phyloP scores from a whole-genome alignment of 208 protist species.

The Wallacemonas sp. region DNA sequence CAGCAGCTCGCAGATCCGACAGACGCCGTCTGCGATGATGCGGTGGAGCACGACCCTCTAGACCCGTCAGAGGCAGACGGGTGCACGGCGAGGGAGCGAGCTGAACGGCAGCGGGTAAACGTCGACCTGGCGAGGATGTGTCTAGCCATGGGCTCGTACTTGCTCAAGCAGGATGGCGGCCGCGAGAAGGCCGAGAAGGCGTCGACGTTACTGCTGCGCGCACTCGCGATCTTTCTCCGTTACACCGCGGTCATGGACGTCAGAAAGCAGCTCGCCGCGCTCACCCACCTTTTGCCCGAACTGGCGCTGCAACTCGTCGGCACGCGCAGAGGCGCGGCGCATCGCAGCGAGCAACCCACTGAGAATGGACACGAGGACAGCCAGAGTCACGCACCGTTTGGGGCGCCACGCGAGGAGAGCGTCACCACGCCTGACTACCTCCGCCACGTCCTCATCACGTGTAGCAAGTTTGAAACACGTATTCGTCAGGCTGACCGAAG shows the following conservation, averaged over 20 bases:
- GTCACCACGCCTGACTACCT: constrained; percentile 23
- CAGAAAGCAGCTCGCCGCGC: constrained; percentile 25
- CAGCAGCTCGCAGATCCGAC: constrained; percentile 11
- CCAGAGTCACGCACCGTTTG: constrained; percentile 1
- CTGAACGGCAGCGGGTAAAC: constrained; percentile 42
- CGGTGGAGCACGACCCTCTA: not conserved
- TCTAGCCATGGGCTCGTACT: constrained; percentile 63
- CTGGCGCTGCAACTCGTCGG: constrained; percentile 23
- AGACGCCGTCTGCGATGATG: not conserved
- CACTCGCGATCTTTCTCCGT: constrained; percentile 55
- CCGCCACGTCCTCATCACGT: constrained; percentile 59
- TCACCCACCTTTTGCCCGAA: constrained; percentile 46
- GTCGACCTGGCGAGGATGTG: constrained; percentile 70
- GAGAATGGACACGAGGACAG: not conserved
- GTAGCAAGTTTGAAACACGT: constrained; percentile 58
- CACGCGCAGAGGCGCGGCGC: not conserved
- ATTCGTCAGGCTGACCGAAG: constrained; percentile 37
- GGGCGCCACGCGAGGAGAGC: constrained; percentile 19
- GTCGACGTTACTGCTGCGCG: constrained; percentile 55
- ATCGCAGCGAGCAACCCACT: not conserved
- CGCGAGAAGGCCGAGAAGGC: constrained; percentile 44
- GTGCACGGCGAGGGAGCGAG: not conserved
- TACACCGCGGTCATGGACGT: constrained; percentile 23
- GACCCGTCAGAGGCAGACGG: not conserved
- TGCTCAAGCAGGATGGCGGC: constrained; percentile 38